These are phyloP conservation scores for Dendryphion nanum DNA, from an alignment of 2,329 filamentous ascomycete species.

Conservation along the genomic window DNA sequence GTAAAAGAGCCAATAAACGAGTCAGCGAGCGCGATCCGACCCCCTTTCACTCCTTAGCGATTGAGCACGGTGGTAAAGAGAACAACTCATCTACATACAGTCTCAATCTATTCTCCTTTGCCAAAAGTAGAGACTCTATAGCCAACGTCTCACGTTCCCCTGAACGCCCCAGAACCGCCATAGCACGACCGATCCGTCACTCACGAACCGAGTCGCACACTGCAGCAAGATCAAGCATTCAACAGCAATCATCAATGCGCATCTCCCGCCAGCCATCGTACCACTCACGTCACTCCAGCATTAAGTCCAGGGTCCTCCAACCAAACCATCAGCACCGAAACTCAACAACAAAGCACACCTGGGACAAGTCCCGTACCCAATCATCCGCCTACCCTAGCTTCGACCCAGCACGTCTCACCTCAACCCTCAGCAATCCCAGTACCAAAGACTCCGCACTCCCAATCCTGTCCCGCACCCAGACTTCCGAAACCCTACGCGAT, in stretches of 20 bases:
- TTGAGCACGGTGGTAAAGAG: constrained; percentile 33
- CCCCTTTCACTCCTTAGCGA: constrained; percentile 18
- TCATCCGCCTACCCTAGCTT: constrained; percentile 30
- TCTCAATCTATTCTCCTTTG: constrained; percentile 2
- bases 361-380: constrained; percentile 23
- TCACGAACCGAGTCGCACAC: constrained; percentile 11
- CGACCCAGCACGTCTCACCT: constrained; percentile 12
- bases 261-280: constrained; percentile 11
- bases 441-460: background rate
- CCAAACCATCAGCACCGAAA: constrained; percentile 20
- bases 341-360: constrained; percentile 14
- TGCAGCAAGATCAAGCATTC: constrained; percentile 7
- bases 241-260: constrained; percentile 3
- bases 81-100: constrained; percentile 26
- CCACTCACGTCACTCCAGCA: constrained; percentile 22
- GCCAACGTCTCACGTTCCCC: constrained; percentile 10
- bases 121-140: constrained; percentile 13
- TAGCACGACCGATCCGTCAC: constrained; percentile 6
- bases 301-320: constrained; percentile 16
- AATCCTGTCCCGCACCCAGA: constrained; percentile 1
- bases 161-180: constrained; percentile 15
- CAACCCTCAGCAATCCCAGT: constrained; percentile 1
- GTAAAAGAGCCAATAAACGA: constrained; percentile 6
- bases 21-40: constrained; percentile 27
- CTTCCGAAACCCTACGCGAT: constrained; percentile 10